These are phyloP conservation scores for Silene noctiflora DNA, from an alignment of 179 eudicot genomes.

Conservation along the genomic window DNA sequence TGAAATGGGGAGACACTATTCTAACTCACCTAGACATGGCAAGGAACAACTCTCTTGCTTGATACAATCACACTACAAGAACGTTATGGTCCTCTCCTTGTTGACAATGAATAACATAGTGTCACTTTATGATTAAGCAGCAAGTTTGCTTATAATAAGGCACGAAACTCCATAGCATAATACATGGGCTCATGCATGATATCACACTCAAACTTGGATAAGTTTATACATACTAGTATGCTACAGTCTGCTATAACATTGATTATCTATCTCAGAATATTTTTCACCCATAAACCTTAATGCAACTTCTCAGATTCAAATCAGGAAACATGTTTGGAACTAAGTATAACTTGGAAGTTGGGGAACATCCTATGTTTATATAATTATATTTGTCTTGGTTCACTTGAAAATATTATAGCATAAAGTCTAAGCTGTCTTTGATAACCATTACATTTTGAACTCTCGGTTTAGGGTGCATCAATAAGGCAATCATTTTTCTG, in stretches of 20 bases:
- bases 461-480: neutral
- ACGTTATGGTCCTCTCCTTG: neutral
- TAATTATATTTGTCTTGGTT: neutral
- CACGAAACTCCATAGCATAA: neutral
- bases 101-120: neutral
- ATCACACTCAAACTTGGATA: neutral
- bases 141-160: neutral
- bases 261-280: neutral
- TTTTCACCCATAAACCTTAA: neutral
- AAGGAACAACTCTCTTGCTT: neutral
- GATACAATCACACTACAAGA: neutral
- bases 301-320: neutral
- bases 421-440: neutral
- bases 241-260: neutral
- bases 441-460: neutral
- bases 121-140: neutral
- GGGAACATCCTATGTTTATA: neutral
- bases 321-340: neutral
- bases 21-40: neutral
- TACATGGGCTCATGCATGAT: neutral
- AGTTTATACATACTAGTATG: neutral
- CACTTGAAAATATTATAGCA: neutral
- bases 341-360: neutral
- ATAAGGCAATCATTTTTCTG: constrained; percentile 8
- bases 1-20: neutral